Percentiles rank a stretch among this genome's conserved stretches.
Evolutionary conservation across 129 eudicot genomes (phyloP).

Genomic region (Pulicaria dysenterica): DNA sequence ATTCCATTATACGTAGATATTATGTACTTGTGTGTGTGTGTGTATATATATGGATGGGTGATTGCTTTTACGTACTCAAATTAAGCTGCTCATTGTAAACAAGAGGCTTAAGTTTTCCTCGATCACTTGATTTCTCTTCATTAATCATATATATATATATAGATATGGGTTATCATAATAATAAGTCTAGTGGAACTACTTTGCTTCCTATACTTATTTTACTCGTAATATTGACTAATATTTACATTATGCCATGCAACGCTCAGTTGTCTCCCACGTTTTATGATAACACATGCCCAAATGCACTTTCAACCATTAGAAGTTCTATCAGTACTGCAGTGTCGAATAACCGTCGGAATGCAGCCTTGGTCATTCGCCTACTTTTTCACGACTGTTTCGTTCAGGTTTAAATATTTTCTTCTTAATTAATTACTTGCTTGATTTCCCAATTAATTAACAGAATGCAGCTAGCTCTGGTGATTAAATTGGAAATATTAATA

Average conservation of each 20-base stretch:
- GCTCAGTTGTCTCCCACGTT: constrained; percentile 59
- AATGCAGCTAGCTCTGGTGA: too few species aligned
- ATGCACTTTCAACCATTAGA: constrained; percentile 46
- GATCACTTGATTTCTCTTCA: neutral
- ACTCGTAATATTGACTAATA: constrained; percentile 7
- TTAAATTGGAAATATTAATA: too few species aligned
- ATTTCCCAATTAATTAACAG: too few species aligned
- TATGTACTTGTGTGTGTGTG: neutral
- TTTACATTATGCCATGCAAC: constrained; percentile 34
- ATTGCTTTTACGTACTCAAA: constrained; percentile 14
- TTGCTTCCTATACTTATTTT: constrained; percentile 25
- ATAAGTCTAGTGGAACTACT: constrained; percentile 11
- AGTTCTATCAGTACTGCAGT: constrained; percentile 47
- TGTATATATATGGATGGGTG: neutral
- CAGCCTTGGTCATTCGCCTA: constrained; percentile 44
- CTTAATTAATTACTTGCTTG: too few species aligned
- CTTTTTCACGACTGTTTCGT: constrained; percentile 54
- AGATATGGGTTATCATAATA: constrained; percentile 25
- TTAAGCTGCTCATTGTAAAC: constrained; percentile 4
- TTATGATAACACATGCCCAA: constrained; percentile 74
- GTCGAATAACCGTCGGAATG: constrained; percentile 38
- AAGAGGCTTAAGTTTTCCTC: neutral
- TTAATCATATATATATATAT: constrained; percentile 12
- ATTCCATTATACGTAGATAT: neutral
- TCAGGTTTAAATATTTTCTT: constrained; percentile 21